phyloP scores from a whole-genome alignment of 2,329 filamentous ascomycete genomes.

The Epicoccum sorghinum region DNA sequence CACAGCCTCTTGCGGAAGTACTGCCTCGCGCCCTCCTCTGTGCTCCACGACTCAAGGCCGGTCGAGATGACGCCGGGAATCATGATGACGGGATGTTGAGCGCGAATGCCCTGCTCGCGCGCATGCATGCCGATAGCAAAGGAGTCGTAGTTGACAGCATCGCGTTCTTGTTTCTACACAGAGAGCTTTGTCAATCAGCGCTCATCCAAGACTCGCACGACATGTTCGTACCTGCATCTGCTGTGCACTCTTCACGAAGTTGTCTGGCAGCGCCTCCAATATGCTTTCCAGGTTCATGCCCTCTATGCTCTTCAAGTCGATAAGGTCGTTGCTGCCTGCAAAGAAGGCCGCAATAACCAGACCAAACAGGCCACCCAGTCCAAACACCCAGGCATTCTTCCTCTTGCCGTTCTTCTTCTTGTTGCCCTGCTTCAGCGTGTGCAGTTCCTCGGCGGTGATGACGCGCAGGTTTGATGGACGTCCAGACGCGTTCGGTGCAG shows the following conservation, averaged over 20 bases:
- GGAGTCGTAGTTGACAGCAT: conserved; percentile 88
- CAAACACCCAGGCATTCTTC: conserved; percentile 81
- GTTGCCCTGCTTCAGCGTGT: conserved; percentile 54
- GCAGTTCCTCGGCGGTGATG: conserved; percentile 58
- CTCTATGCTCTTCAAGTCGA: conserved; percentile 76
- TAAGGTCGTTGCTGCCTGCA: conserved; percentile 85
- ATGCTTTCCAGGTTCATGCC: conserved; percentile 82
- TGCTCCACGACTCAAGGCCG: conserved; percentile 95
- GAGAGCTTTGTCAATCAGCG: conserved; percentile 32
- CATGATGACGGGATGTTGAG: conserved; percentile 92
- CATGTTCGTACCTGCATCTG: conserved; percentile 73
- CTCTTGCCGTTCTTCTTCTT: conserved; percentile 63
- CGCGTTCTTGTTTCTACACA: conserved; percentile 78
- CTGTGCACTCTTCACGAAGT: conserved; percentile 82
- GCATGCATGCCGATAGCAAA: conserved; percentile 90
- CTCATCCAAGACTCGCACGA: neutral
- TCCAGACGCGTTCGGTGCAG: conserved; percentile 23
- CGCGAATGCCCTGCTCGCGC: conserved; percentile 77
- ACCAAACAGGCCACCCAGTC: conserved; percentile 87
- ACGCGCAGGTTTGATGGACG: conserved; percentile 55
- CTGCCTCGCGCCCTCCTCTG: conserved; percentile 78
- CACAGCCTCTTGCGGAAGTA: conserved; percentile 95
- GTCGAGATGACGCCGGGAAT: conserved; percentile 97
- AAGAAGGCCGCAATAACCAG: conserved; percentile 89
- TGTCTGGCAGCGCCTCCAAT: conserved; percentile 85